Conservation (phyloP, 495 filamentous ascomycete species). For the Penicillium ucsense region DNA sequence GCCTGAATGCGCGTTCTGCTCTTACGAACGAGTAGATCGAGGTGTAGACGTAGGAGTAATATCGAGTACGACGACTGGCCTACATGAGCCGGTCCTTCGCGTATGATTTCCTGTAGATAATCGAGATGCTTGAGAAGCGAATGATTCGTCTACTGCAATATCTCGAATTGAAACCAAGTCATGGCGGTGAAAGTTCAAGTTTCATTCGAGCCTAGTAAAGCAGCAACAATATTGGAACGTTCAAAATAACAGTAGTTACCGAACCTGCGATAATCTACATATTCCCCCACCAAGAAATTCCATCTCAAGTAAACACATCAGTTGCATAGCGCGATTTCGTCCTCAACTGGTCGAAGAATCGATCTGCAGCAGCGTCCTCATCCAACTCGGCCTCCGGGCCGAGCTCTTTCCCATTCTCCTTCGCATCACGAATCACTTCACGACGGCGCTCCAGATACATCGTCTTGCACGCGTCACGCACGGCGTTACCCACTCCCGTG, state of each 20-base stretch:
- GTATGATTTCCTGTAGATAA: too few species aligned
- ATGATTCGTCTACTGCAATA: too few species aligned
- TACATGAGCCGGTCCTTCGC: too few species aligned
- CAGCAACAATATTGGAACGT: background rate
- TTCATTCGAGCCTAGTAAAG: too few species aligned
- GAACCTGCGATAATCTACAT: background rate
- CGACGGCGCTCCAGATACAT: conserved; percentile 38
- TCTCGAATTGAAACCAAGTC: too few species aligned
- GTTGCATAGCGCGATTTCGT: conserved; percentile 53
- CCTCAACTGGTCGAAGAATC: conserved; percentile 46
- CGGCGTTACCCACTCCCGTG: conserved; percentile 48
- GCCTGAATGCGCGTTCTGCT: too few species aligned
- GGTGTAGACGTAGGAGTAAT: too few species aligned
- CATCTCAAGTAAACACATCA: conserved; percentile 48
- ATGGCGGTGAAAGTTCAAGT: too few species aligned
- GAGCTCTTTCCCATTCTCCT: conserved; percentile 23
- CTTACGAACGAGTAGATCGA: too few species aligned
- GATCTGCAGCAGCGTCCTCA: conserved; percentile 31
- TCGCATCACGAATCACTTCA: conserved; percentile 23
- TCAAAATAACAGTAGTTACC: background rate
- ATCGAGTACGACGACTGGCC: too few species aligned
- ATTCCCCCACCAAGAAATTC: background rate
- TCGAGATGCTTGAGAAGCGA: too few species aligned
- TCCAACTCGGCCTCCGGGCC: conserved; percentile 30
- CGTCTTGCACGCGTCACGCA: conserved; percentile 42